Evolutionary conservation across 179 eudicot species (phyloP).

Genomic region (Beta lomatogona): DNA sequence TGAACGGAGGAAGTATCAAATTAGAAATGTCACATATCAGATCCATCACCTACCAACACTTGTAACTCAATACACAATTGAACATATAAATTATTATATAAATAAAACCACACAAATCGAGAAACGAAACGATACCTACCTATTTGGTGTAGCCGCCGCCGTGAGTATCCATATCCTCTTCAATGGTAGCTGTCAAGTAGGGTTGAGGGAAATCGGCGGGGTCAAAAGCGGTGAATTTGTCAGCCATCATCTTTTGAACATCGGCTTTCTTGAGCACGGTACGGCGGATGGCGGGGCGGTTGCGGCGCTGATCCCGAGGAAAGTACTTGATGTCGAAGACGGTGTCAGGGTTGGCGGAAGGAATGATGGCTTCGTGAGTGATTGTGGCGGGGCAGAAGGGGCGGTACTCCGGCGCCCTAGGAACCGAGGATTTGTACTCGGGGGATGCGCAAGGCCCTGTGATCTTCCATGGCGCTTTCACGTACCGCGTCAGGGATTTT

Average conservation of each 20-base stretch:
- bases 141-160: constrained; percentile 73
- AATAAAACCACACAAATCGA: background rate
- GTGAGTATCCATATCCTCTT: constrained; percentile 56
- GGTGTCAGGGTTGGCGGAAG: constrained; percentile 54
- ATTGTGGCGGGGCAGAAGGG: constrained; percentile 72
- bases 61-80: too few species aligned
- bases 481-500: constrained; percentile 50
- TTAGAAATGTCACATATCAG: too few species aligned
- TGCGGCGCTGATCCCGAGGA: constrained; percentile 82
- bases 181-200: constrained; percentile 51
- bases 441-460: constrained; percentile 77
- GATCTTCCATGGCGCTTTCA: constrained; percentile 80
- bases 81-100: background rate
- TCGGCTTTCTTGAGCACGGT: constrained; percentile 68
- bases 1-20: too few species aligned
- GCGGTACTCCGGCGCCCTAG: constrained; percentile 77
- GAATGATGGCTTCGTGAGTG: constrained; percentile 51
- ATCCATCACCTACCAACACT: too few species aligned
- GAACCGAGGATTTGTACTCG: constrained; percentile 63
- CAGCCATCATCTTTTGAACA: constrained; percentile 60
- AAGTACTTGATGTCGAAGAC: constrained; percentile 77
- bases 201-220: constrained; percentile 56
- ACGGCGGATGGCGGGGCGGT: constrained; percentile 66
- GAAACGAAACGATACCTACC: constrained; percentile 6
- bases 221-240: constrained; percentile 46